Evolutionary conservation across 208 protist genomes (phyloP).

Genomic region (Leishmania guyanensis): DNA sequence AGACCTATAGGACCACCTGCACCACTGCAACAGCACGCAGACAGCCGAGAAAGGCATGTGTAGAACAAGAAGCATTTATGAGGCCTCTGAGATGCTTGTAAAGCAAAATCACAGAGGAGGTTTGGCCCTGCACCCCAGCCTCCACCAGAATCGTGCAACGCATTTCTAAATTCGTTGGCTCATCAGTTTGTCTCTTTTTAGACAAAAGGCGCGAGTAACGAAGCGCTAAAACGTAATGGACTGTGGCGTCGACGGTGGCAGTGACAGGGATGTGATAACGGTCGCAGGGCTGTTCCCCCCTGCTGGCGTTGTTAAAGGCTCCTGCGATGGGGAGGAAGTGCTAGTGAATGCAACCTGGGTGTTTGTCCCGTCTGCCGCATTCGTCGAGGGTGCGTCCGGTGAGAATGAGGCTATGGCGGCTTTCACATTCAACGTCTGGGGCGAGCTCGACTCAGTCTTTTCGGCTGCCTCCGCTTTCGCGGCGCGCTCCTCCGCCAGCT

Average conservation of each 20-base stretch:
- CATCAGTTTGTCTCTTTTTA: neutral
- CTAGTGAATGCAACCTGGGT: too few relatives aligned
- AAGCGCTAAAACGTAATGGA: neutral
- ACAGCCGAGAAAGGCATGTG: neutral
- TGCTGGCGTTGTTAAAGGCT: neutral
- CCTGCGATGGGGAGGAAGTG: neutral
- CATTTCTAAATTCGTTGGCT: neutral
- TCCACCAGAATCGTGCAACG: neutral
- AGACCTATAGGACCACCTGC: neutral
- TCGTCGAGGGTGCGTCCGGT: neutral
- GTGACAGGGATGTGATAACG: neutral
- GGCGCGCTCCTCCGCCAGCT: constrained; percentile 7
- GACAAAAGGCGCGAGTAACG: neutral
- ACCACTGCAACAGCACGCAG: neutral
- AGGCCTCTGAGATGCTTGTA: neutral
- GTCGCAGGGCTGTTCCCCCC: neutral
- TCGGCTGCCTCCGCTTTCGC: neutral
- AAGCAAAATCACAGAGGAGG: neutral
- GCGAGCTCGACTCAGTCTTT: neutral
- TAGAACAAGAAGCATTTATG: neutral
- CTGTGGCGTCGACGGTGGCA: neutral
- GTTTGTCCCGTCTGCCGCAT: neutral
- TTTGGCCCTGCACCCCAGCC: neutral
- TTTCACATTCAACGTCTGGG: neutral
- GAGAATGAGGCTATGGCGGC: neutral